Base-by-base conservation (phyloP, 2,329 filamentous ascomycete genomes). In the Fusarium sp. region DNA sequence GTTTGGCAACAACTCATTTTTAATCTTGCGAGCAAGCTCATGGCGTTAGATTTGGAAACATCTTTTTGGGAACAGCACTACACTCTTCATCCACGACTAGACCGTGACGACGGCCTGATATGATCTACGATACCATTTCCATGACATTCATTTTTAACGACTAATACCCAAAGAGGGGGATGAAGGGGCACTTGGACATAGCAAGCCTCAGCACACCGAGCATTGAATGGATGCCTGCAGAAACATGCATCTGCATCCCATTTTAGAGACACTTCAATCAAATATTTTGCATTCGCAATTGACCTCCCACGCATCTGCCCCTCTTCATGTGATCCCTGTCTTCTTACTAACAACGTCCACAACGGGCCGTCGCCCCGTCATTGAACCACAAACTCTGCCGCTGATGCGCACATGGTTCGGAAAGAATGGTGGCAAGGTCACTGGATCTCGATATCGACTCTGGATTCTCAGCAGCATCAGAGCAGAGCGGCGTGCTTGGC, bases 101-200 rank as follows among this genome's bases (percentile, higher is more conserved):
- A 55, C 71, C 73, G 64, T 72, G 30, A 69, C 71, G 44, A 73
- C 73, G 71, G 71, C 50, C 60, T 64, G 65, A 72, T 46, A 66
- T 44, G 65, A 74, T 75, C 68, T 40, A 69, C 54, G 72, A 74
- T 40, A 69, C 54, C 70, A 74, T 71, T 63, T 62, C 55, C 54
- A 73, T 69, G 73, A 73, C 73, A 69, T 53, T 74, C 73, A 71
- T 68, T 70, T 53, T 50, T 51, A 51, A 52, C 40, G 47, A 71
- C 46, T 60, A 68, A 71, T 71, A 70, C 31, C 53, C 44, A 37
- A 37, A 37, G 47, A 51, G 18, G 15, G 39, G 44, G 53, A 43
- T 53, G 44, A 27, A 39, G 48, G 40, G 34, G 30, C 28, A 44
- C 13, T 36, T 30, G 53, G 46, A 41, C 47, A 64, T 64, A 64